A percentile compares a stretch with the other conserved stretches of the same genome.
Evolutionary conservation across 140 eudicot genomes (phyloP).

Genomic region (Oenanthe javanica): DNA sequence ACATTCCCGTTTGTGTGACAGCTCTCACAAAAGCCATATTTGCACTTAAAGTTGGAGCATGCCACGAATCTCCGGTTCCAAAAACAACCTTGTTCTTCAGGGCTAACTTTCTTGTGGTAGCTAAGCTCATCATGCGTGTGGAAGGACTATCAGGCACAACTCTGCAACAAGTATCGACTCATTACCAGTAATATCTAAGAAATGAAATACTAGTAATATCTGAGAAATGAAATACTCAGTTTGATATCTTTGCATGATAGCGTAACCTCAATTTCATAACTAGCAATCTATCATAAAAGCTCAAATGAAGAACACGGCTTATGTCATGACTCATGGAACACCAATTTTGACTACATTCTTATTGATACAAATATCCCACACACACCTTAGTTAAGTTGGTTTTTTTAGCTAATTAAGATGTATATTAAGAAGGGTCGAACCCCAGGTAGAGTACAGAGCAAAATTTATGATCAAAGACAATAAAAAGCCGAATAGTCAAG

Average conservation of each 20-base stretch:
- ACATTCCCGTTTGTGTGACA: slow-evolving; percentile 80
- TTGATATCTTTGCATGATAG: neutral
- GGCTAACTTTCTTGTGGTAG: slow-evolving; percentile 79
- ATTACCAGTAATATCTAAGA: neutral
- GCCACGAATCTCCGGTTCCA: slow-evolving; percentile 85
- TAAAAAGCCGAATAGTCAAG: too few relatives aligned
- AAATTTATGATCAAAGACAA: too few relatives aligned
- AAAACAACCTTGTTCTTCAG: slow-evolving; percentile 78
- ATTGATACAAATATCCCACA: too few relatives aligned
- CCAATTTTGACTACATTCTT: too few relatives aligned
- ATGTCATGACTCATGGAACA: too few relatives aligned
- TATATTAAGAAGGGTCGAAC: too few relatives aligned
- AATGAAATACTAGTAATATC: too few relatives aligned
- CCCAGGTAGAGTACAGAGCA: too few relatives aligned
- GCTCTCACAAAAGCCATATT: slow-evolving; percentile 98
- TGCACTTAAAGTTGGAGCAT: slow-evolving; percentile 74
- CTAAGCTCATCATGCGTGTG: slow-evolving; percentile 57
- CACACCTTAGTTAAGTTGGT: too few relatives aligned
- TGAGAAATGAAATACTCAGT: neutral
- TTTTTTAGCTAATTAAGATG: too few relatives aligned
- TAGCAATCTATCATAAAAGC: neutral
- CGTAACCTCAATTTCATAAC: neutral
- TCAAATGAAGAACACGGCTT: neutral
- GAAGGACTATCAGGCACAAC: slow-evolving; percentile 82
- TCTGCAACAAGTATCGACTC: slow-evolving; percentile 22